Percentiles rank a stretch among this genome's conserved stretches.
These are phyloP conservation scores for Parietichytrium sp. DNA, from an alignment of 108 stramenopile genomes.

Conservation along the genomic window DNA sequence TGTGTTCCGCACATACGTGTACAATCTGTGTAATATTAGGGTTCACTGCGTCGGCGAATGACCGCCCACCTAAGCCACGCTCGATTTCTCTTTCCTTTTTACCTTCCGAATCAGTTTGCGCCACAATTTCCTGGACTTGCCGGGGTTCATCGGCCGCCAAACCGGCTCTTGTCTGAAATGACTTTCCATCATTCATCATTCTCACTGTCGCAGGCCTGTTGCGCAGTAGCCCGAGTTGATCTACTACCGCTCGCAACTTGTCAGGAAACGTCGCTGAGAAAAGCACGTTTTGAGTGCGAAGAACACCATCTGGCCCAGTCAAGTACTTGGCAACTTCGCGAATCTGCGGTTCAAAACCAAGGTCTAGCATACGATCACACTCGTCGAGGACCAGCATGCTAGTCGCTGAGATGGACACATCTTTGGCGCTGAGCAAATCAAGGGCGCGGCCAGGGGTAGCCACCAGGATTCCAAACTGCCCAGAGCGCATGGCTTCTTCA, in stretches of 20 bases:
- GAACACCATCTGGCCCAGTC: slow-evolving; percentile 49
- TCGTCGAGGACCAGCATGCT: slow-evolving; percentile 91
- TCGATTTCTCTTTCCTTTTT: too few relatives aligned
- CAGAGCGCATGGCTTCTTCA: slow-evolving; percentile 70
- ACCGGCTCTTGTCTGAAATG: background rate
- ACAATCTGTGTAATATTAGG: slow-evolving; percentile 30
- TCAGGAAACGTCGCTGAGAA: slow-evolving; percentile 97
- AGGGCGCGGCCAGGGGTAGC: slow-evolving; percentile 92
- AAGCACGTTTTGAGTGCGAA: slow-evolving; percentile 83
- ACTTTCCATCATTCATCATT: background rate
- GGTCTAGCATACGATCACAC: slow-evolving; percentile 87
- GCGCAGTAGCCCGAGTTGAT: background rate
- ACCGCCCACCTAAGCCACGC: too few relatives aligned
- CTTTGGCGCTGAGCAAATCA: slow-evolving; percentile 85
- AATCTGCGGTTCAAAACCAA: slow-evolving; percentile 99
- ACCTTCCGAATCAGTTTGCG: background rate
- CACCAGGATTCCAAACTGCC: slow-evolving; percentile 81
- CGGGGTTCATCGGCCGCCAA: background rate
- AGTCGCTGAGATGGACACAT: slow-evolving; percentile 73
- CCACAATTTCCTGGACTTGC: background rate
- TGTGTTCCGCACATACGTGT: slow-evolving; percentile 12
- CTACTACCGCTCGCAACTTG: slow-evolving; percentile 91
- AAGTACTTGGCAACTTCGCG: slow-evolving; percentile 78
- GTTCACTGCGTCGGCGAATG: background rate
- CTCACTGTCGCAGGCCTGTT: background rate